phyloP scores from a whole-genome alignment of 768 basidiomycete genomes.

The Hygrophorus pudorinus region DNA sequence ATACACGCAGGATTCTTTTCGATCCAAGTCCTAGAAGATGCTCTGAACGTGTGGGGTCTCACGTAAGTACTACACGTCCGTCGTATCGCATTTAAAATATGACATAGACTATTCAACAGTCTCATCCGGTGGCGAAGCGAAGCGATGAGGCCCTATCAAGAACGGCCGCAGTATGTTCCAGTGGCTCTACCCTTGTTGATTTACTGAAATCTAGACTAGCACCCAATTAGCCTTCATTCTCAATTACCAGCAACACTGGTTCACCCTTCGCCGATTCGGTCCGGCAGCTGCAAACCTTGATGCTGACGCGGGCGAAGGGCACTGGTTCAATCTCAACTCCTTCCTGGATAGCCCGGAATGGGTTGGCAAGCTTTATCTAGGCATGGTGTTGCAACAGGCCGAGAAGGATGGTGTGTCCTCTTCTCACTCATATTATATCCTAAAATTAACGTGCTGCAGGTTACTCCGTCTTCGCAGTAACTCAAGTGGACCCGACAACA shows the following conservation, averaged over 20 bases:
- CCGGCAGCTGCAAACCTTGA: slow-evolving; percentile 18
- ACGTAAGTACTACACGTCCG: slow-evolving; percentile 34
- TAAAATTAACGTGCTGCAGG: slow-evolving; percentile 30
- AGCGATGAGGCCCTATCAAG: slow-evolving; percentile 67
- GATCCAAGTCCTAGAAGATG: slow-evolving; percentile 79
- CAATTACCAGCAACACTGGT: slow-evolving; percentile 85
- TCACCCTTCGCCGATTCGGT: slow-evolving; percentile 77
- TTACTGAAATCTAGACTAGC: slow-evolving; percentile 26
- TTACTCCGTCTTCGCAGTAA: slow-evolving; percentile 74
- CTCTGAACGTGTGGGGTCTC: slow-evolving; percentile 76
- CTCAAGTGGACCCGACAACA: slow-evolving; percentile 46
- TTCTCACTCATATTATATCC: not conserved
- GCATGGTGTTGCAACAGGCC: slow-evolving; percentile 80
- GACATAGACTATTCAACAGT: slow-evolving; percentile 27
- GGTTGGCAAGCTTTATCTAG: slow-evolving; percentile 75
- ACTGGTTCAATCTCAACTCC: slow-evolving; percentile 91
- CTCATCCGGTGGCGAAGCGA: slow-evolving; percentile 81
- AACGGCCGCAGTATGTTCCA: slow-evolving; percentile 57
- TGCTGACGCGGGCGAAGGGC: slow-evolving; percentile 40
- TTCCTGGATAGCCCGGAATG: slow-evolving; percentile 62
- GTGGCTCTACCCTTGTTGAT: not conserved
- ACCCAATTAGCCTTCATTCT: slow-evolving; percentile 81
- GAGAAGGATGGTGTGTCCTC: slow-evolving; percentile 63
- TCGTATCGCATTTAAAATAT: not conserved
- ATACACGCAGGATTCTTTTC: slow-evolving; percentile 72